Evolutionary conservation across 2,329 filamentous ascomycete genomes (phyloP).

Genomic region (Trematosphaeria pertusa): DNA sequence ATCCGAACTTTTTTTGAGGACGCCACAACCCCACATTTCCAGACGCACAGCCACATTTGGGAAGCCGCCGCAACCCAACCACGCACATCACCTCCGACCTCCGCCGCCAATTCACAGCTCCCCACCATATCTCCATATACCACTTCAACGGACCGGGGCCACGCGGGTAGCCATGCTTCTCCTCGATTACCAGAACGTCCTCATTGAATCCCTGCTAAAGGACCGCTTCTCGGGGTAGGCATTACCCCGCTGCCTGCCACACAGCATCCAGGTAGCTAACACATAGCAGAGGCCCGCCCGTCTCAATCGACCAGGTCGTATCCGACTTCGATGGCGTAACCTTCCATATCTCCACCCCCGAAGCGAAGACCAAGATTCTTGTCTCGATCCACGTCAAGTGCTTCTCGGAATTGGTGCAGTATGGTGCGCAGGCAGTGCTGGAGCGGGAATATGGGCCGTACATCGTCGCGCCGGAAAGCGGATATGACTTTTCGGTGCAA

Average conservation of each 20-base stretch:
- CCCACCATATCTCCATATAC: constrained; percentile 22
- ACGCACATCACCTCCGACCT: constrained; percentile 40
- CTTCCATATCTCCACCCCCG: constrained; percentile 97
- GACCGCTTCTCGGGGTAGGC: constrained; percentile 88
- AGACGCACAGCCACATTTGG: constrained; percentile 30
- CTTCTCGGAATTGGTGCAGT: constrained; percentile 88
- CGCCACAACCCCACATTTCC: constrained; percentile 33
- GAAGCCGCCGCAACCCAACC: constrained; percentile 29
- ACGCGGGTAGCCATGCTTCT: constrained; percentile 71
- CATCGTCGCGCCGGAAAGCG: constrained; percentile 83
- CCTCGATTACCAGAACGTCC: constrained; percentile 97
- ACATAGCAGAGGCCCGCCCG: constrained; percentile 73
- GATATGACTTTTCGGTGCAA: constrained; percentile 94
- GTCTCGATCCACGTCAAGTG: constrained; percentile 96
- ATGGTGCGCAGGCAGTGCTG: constrained; percentile 90
- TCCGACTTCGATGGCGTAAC: constrained; percentile 99
- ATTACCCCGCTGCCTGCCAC: constrained; percentile 38
- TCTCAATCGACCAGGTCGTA: constrained; percentile 95
- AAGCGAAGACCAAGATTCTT: constrained; percentile 90
- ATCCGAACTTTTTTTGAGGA: constrained; percentile 41
- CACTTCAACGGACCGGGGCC: constrained; percentile 15
- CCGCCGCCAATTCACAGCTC: constrained; percentile 35
- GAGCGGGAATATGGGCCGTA: constrained; percentile 94
- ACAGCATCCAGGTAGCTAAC: constrained; percentile 46
- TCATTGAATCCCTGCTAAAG: constrained; percentile 94